phyloP scores from a whole-genome alignment of 2,329 filamentous ascomycete genomes.

The Aulographum hederae region DNA sequence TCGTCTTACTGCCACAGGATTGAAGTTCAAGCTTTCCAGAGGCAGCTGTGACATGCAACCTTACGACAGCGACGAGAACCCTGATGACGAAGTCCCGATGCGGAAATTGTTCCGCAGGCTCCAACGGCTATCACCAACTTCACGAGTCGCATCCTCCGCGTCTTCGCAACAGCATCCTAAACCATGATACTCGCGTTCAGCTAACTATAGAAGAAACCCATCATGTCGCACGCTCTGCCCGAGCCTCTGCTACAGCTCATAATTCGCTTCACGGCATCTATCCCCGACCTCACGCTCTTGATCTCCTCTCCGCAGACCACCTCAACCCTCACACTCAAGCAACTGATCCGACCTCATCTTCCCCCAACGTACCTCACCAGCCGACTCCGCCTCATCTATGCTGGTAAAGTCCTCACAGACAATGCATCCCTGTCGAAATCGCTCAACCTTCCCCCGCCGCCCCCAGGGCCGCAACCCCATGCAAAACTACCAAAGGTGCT shows the following conservation, averaged over 20 bases:
- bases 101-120: too few species aligned
- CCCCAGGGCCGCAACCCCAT: too few species aligned
- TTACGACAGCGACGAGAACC: too few species aligned
- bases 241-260: constrained; percentile 48
- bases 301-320: constrained; percentile 49
- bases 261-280: constrained; percentile 74
- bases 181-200: too few species aligned
- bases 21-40: too few species aligned
- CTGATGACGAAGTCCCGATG: too few species aligned
- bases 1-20: too few species aligned
- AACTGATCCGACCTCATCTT: constrained; percentile 58
- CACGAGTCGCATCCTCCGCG: too few species aligned
- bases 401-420: constrained; percentile 73
- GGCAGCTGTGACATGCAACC: too few species aligned
- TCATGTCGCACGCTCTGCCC: constrained; percentile 11
- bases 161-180: too few species aligned
- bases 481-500: constrained; percentile 12
- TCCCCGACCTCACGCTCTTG: constrained; percentile 67
- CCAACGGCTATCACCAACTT: too few species aligned
- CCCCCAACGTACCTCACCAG: constrained; percentile 41
- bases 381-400: constrained; percentile 75
- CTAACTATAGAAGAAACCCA: too few species aligned
- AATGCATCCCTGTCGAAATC: constrained; percentile 46
- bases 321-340: constrained; percentile 63
- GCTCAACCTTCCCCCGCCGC: constrained; percentile 42